Evolutionary conservation across 164 flowering plant genomes (phyloP), one percentile per base, ranked within the genome.

Genomic region (Chimonanthus salicifolius): DNA sequence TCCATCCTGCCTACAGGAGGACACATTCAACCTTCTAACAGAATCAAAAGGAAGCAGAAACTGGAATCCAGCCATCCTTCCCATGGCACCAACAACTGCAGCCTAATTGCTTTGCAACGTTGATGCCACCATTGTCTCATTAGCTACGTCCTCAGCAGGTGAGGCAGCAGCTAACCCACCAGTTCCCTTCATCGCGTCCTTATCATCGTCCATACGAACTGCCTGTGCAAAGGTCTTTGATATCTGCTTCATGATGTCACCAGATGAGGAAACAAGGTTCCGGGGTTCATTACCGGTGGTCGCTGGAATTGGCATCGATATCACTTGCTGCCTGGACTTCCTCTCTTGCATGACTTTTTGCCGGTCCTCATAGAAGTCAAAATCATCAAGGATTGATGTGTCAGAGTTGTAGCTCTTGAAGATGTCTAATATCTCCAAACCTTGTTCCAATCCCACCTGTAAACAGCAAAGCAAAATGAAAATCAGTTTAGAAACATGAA

Each of bases 371-470:
- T 91, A 91, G 64, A 79, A 91, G 3, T 82, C 87, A 64, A 89
- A 89, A 78, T 91, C 97, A 48, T 91, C 94, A 43, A 91, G 83
- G 72, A 91, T 89, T 11, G 97, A 91, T 74, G 81, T 64, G 33
- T 84, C 85, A 4, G 85, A 78, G 69, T 87, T 89, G 62, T 87
- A 84, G 50, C 78, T 88, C 82, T 89, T 87, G 74, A 91, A 87
- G 21, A 91, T 88, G 62, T 85, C 83, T 76, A 91, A 77, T 83
- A 91, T 88, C 82, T 88, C 97, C 50, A 84, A 71, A 4, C 97
- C 97, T 68, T 88, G 94, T 50, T 88, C 90, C 79, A 91, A 74
- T 75, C 85, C 86, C 76, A 89, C 94, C 97, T 91, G 85, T 33
- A 78, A 66, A 44, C 47, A 21, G 66, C 5, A 33, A 33, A 33